Evolutionary conservation across 805 yeast genomes (phyloP).

Genomic region (Candida easanensis): DNA sequence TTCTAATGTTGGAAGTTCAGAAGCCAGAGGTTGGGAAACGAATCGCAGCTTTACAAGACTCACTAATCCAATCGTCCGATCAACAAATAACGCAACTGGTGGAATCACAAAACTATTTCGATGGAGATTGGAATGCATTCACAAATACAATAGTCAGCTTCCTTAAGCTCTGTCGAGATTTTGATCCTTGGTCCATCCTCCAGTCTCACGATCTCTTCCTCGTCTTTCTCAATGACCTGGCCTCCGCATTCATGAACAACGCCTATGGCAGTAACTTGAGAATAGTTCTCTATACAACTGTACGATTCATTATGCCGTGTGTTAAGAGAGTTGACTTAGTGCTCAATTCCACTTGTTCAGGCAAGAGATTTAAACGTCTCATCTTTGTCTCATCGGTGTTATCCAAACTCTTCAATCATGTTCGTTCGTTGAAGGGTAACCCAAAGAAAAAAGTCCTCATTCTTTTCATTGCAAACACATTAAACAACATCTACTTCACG

Average conservation of each 20-base stretch:
- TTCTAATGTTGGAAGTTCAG: slow-evolving; percentile 15
- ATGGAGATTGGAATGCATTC: slow-evolving; percentile 42
- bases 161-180: slow-evolving; percentile 42
- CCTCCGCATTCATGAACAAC: slow-evolving; percentile 48
- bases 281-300: slow-evolving; percentile 33
- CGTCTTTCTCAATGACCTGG: slow-evolving; percentile 42
- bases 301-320: slow-evolving; percentile 43
- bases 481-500: slow-evolving; percentile 51
- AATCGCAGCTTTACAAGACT: slow-evolving; percentile 17
- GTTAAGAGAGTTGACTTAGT: slow-evolving; percentile 40
- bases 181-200: slow-evolving; percentile 54
- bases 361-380: slow-evolving; percentile 40
- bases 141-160: slow-evolving; percentile 42
- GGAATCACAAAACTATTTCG: slow-evolving; percentile 30
- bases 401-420: slow-evolving; percentile 27
- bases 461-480: slow-evolving; percentile 44
- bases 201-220: slow-evolving; percentile 55
- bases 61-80: slow-evolving; percentile 19
- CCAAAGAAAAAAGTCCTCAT: slow-evolving; percentile 44
- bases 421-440: slow-evolving; percentile 28
- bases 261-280: slow-evolving; percentile 37
- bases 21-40: slow-evolving; percentile 2
- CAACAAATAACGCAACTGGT: slow-evolving; percentile 12
- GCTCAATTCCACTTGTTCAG: slow-evolving; percentile 40
- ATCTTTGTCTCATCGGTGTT: slow-evolving; percentile 25